Conservation (phyloP, 1,284 basidiomycete species). For the Rhodofomes roseus region DNA sequence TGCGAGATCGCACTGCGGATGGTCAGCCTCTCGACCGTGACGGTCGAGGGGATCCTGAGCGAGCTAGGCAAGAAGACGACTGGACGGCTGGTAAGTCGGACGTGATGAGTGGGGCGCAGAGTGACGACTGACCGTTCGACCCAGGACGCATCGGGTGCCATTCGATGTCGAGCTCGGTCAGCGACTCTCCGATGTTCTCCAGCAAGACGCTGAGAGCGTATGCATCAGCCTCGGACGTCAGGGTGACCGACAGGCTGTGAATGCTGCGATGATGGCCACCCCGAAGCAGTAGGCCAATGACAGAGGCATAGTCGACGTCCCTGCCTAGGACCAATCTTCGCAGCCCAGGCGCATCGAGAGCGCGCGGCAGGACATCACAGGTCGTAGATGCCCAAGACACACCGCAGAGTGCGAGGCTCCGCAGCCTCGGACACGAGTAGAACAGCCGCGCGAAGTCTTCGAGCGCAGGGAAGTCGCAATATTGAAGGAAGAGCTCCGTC, state of each 20-base stretch:
- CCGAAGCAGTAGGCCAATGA: conserved; percentile 23
- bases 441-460: conserved; percentile 24
- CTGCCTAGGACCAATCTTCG: conserved; percentile 17
- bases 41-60: conserved; percentile 14
- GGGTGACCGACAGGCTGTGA: conserved; percentile 15
- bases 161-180: conserved; percentile 23
- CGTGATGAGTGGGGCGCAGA: not conserved
- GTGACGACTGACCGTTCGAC: conserved; percentile 16
- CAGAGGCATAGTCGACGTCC: conserved; percentile 17
- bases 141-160: conserved; percentile 20
- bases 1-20: conserved; percentile 24
- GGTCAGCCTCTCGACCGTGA: conserved; percentile 17
- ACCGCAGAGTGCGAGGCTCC: conserved; percentile 18
- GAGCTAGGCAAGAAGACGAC: conserved; percentile 18
- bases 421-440: conserved; percentile 22
- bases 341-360: conserved; percentile 5
- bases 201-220: conserved; percentile 21
- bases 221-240: conserved; percentile 21
- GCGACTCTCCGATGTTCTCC: conserved; percentile 15
- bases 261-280: conserved; percentile 17
- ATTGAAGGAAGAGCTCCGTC: conserved; percentile 21
- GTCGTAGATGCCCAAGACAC: conserved; percentile 18
- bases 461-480: conserved; percentile 26
- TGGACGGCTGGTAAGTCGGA: not conserved
- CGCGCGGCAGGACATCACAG: conserved; percentile 1